A percentile compares a stretch with the other conserved stretches of the same genome.
phyloP scores from a whole-genome alignment of 768 basidiomycete genomes.

The Imleria badia region DNA sequence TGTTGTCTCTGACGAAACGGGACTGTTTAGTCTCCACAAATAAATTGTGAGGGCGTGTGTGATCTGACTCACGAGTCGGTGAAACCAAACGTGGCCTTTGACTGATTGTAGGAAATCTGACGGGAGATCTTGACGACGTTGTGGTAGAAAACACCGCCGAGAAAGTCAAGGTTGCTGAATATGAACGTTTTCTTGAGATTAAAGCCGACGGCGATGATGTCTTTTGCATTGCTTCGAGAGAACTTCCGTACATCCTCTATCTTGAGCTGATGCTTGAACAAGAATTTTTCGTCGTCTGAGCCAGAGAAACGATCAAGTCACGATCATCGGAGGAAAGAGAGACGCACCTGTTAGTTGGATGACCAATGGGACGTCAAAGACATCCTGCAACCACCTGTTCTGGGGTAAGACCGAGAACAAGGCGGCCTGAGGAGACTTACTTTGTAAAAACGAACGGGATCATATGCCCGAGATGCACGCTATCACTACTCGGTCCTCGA shows the following conservation, averaged over 20 bases:
- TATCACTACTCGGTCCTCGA: constrained; percentile 92
- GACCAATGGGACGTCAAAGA: constrained; percentile 92
- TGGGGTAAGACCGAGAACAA: not conserved
- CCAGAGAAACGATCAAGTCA: not conserved
- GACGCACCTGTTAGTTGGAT: constrained; percentile 87
- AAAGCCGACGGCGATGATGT: constrained; percentile 97
- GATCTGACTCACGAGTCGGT: constrained; percentile 75
- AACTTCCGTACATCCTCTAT: constrained; percentile 84
- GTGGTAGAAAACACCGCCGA: constrained; percentile 91
- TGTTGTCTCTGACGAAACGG: constrained; percentile 75
- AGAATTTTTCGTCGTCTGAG: constrained; percentile 96
- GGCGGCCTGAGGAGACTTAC: constrained; percentile 43
- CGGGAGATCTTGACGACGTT: constrained; percentile 93
- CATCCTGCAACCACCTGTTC: constrained; percentile 90
- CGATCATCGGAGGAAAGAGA: not conserved
- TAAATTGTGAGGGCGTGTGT: too few species aligned
- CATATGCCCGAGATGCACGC: constrained; percentile 98
- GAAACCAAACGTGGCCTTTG: constrained; percentile 96
- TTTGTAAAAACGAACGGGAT: constrained; percentile 97
- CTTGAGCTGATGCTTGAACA: constrained; percentile 95
- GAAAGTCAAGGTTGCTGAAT: constrained; percentile 87
- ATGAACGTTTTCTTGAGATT: constrained; percentile 93
- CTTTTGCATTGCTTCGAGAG: constrained; percentile 82
- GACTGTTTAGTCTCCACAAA: not conserved
- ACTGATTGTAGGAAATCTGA: constrained; percentile 90